Percentiles rank a stretch among this genome's conserved stretches.
Conservation (phyloP, 129 eudicot species). For the Tanacetum coccineum region DNA sequence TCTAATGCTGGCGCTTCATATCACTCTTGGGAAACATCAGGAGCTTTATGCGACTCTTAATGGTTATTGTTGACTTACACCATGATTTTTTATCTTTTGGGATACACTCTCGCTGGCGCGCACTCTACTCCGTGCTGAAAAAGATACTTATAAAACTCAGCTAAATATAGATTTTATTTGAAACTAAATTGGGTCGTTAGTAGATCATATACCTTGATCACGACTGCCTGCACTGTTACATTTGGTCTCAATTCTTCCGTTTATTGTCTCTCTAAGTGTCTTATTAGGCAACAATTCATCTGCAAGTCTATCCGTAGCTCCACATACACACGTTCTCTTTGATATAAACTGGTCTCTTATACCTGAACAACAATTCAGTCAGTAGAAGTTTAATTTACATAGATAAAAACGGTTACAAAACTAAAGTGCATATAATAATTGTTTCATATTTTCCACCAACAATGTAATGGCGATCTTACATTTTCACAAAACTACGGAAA, state of each 20-base stretch:
- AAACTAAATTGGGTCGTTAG: background rate
- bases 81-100: slow-evolving; percentile 2
- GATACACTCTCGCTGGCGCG: too few species aligned
- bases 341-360: slow-evolving; percentile 11
- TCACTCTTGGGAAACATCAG: too few species aligned
- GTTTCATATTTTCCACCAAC: slow-evolving; percentile 2
- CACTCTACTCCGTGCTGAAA: too few species aligned
- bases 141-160: background rate
- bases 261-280: slow-evolving; percentile 10
- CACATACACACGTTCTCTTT: background rate
- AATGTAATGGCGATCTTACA: background rate
- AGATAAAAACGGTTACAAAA: background rate
- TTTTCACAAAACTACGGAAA: slow-evolving; percentile 10
- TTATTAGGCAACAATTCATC: slow-evolving; percentile 9
- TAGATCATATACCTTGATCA: slow-evolving; percentile 7
- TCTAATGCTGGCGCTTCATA: background rate
- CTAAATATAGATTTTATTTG: background rate
- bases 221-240: background rate
- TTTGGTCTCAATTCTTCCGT: background rate
- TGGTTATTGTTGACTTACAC: background rate
- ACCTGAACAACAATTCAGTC: background rate
- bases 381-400: background rate
- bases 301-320: slow-evolving; percentile 9
- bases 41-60: background rate
- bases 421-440: background rate